Percentiles rank a stretch among this genome's conserved stretches.
Conservation (phyloP, 2,329 filamentous ascomycete genomes). For the Aspergillus bombycis region DNA sequence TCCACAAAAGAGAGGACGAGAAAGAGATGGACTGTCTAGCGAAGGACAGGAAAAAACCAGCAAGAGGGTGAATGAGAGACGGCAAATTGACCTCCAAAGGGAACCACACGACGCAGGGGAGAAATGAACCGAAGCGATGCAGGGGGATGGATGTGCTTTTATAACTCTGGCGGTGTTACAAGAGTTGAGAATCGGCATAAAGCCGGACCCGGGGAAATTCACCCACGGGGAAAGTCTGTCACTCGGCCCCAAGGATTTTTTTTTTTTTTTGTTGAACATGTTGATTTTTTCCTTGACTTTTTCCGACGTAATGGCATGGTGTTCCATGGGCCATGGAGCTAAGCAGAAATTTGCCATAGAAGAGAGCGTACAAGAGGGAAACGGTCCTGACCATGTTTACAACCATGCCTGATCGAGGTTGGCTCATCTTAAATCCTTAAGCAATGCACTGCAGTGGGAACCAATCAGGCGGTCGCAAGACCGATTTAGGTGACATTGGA, state of each 20-base stretch:
- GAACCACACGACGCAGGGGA: background rate
- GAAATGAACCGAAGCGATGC: conserved; percentile 3
- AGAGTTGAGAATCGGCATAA: conserved; percentile 11
- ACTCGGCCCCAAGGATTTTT: conserved; percentile 14
- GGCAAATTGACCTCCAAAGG: background rate
- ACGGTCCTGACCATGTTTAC: background rate
- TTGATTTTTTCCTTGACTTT: background rate
- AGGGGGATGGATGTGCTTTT: conserved; percentile 2
- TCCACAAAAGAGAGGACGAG: background rate
- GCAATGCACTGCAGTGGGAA: background rate
- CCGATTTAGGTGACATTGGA: conserved; percentile 3
- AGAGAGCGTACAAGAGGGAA: background rate
- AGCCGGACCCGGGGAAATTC: conserved; percentile 18
- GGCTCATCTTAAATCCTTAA: background rate
- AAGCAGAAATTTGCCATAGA: background rate
- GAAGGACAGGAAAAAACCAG: background rate
- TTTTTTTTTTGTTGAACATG: too few species aligned
- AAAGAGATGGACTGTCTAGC: too few species aligned
- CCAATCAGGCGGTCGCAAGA: background rate
- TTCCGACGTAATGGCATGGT: background rate
- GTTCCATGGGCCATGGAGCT: background rate
- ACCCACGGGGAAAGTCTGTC: conserved; percentile 21
- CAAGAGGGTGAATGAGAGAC: background rate
- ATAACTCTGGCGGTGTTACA: conserved; percentile 1
- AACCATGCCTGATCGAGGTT: background rate